These are phyloP conservation scores for Climacium dendroides DNA, from an alignment of 225 moss, liverwort and hornwort genomes.

Conservation along the genomic window DNA sequence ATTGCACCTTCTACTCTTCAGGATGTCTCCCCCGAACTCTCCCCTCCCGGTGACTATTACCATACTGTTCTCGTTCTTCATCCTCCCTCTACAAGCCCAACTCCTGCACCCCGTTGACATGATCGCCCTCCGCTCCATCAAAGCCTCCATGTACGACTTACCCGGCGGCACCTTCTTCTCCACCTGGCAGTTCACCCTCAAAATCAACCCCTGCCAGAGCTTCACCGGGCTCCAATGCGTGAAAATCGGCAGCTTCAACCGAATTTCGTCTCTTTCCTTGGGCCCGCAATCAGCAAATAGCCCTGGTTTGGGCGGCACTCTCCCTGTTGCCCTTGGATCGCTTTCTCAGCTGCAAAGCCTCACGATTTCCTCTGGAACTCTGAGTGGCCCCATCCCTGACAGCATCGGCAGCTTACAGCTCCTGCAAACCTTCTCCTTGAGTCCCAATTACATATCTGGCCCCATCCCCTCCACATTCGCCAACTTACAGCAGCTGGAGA, in stretches of 20 bases:
- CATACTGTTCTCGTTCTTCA: background rate
- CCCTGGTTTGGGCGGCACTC: slow-evolving; percentile 1
- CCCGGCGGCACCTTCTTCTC: slow-evolving; percentile 26
- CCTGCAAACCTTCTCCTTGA: slow-evolving; percentile 1
- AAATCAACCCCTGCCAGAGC: slow-evolving; percentile 17
- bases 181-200: slow-evolving; percentile 16
- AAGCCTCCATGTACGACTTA: slow-evolving; percentile 10
- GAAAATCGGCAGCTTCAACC: slow-evolving; percentile 1
- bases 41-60: background rate
- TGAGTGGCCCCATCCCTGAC: slow-evolving; percentile 4
- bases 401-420: background rate
- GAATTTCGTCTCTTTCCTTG: slow-evolving; percentile 8
- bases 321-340: background rate
- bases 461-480: background rate
- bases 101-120: slow-evolving; percentile 29
- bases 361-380: slow-evolving; percentile 11
- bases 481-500: background rate
- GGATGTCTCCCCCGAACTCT: background rate
- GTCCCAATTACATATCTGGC: slow-evolving; percentile 8
- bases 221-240: slow-evolving; percentile 17
- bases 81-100: background rate
- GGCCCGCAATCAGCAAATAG: slow-evolving; percentile 1
- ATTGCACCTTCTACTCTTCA: background rate
- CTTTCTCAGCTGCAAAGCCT: background rate
- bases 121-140: slow-evolving; percentile 12